phyloP scores from a whole-genome alignment of 345 rosid genomes.

The Heritiera fomes region DNA sequence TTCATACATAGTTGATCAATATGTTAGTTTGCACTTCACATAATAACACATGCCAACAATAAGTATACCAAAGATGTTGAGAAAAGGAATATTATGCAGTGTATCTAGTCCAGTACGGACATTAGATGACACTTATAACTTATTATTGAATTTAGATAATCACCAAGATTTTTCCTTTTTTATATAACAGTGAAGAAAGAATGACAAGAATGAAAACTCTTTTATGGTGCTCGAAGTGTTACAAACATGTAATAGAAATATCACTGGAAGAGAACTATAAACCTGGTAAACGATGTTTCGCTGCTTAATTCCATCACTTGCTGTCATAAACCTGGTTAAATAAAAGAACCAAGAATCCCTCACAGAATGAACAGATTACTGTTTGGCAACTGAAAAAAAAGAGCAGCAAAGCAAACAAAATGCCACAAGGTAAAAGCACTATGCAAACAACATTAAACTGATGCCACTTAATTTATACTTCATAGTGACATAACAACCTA shows the following conservation, averaged over 20 bases:
- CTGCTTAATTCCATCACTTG: constrained; percentile 78
- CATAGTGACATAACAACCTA: not conserved
- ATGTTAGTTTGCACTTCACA: constrained; percentile 7
- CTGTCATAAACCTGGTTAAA: constrained; percentile 77
- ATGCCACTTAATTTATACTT: not conserved
- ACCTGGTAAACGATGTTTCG: constrained; percentile 64
- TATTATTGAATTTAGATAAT: not conserved
- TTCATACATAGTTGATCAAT: not conserved
- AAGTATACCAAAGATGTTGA: not conserved
- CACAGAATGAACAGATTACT: not conserved
- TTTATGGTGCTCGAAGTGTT: not conserved
- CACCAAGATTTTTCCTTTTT: not conserved
- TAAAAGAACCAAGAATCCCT: constrained; percentile 15
- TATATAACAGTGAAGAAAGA: not conserved
- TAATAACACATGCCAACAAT: not conserved
- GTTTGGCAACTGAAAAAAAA: not conserved
- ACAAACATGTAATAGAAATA: not conserved
- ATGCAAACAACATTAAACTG: constrained; percentile 9
- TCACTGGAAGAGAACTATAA: not conserved
- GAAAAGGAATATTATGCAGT: not conserved
- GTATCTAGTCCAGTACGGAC: not conserved
- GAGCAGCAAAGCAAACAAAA: too few species aligned
- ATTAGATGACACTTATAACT: not conserved
- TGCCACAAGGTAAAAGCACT: not conserved
- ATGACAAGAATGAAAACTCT: not conserved